Conservation (phyloP, 345 rosid genomes). For the Noccaea caerulescens region DNA sequence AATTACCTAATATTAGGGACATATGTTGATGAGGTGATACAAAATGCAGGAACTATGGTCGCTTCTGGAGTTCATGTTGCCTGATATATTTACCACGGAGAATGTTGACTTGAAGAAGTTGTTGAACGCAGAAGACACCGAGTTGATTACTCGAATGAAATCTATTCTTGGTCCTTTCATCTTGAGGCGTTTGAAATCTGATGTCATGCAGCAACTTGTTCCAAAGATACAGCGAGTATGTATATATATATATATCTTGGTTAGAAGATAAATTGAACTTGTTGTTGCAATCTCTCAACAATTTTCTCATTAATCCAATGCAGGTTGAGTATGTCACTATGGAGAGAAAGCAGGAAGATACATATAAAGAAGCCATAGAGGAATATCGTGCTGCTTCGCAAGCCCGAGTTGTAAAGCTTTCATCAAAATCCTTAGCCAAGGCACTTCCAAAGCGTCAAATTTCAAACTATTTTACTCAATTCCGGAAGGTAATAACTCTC, state of each 20-base stretch:
- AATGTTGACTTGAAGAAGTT: conserved; percentile 90
- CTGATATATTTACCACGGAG: conserved; percentile 91
- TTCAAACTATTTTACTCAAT: conserved; percentile 91
- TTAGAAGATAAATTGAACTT: neutral
- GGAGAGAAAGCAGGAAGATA: conserved; percentile 77
- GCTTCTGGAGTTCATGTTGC: conserved; percentile 93
- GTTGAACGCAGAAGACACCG: conserved; percentile 80
- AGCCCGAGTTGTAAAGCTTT: conserved; percentile 65
- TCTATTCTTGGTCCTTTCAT: conserved; percentile 95
- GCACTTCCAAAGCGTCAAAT: conserved; percentile 85
- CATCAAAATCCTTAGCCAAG: conserved; percentile 53
- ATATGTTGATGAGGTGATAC: neutral
- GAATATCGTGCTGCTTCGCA: conserved; percentile 82
- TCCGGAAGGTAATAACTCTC: conserved; percentile 71
- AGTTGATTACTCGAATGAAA: conserved; percentile 84
- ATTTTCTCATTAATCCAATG: conserved; percentile 9
- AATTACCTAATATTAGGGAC: neutral
- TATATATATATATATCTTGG: neutral
- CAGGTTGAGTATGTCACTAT: conserved; percentile 90
- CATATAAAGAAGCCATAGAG: conserved; percentile 89
- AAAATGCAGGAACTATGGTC: conserved; percentile 90
- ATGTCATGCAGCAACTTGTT: conserved; percentile 97
- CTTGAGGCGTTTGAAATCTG: conserved; percentile 91
- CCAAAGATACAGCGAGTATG: conserved; percentile 89
- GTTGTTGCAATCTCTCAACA: conserved; percentile 23